These are phyloP conservation scores for Pythium grandisporangium DNA, from an alignment of 352 stramenopile species.

Conservation along the genomic window DNA sequence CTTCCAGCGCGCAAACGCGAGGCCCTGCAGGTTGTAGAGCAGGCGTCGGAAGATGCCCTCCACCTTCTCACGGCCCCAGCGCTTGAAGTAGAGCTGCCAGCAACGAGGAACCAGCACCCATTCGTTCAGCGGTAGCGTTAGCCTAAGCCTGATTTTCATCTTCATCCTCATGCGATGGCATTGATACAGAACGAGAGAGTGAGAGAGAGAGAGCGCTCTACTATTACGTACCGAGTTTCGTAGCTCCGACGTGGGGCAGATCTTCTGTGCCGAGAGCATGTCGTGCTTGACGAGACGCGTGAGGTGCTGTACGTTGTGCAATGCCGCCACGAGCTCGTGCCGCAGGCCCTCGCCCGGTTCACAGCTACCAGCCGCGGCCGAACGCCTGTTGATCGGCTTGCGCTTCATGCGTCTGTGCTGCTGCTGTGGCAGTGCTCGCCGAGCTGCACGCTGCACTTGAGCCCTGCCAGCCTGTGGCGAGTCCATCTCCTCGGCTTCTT, in stretches of 20 bases:
- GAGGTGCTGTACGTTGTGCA: conserved; percentile 56
- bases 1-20: conserved; percentile 57
- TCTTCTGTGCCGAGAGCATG: conserved; percentile 56
- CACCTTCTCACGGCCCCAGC: conserved; percentile 69
- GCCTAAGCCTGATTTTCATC: not conserved
- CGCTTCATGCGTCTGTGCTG: not conserved
- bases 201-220: not conserved
- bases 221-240: conserved; percentile 31
- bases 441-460: no score
- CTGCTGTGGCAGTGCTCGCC: not conserved
- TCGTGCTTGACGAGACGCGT: conserved; percentile 67
- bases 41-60: conserved; percentile 65
- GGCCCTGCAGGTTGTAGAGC: conserved; percentile 51
- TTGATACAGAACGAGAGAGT: not conserved
- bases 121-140: not conserved
- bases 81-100: conserved; percentile 64
- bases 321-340: conserved; percentile 41
- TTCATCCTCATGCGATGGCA: not conserved
- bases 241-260: conserved; percentile 50
- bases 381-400: conserved; percentile 5
- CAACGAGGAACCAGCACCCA: not conserved
- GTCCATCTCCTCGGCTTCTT: not conserved
- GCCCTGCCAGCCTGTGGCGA: no score
- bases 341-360: conserved; percentile 15
- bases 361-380: no score